Conservation (phyloP, 257 asterid genomes). For the Fraxinus cuspidata region DNA sequence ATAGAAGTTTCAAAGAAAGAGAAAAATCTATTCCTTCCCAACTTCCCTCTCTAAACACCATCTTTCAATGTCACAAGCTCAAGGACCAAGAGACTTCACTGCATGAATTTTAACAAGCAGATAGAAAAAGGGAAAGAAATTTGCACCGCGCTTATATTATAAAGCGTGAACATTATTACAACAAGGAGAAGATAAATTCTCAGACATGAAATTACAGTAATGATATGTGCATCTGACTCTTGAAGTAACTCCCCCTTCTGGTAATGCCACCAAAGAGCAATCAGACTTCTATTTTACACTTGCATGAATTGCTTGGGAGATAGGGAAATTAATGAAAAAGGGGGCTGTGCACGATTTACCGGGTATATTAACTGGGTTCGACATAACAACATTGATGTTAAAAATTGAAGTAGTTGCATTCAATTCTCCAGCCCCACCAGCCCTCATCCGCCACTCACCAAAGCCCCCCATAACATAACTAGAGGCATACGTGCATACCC, state of each 20-base stretch:
- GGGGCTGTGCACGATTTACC: background rate
- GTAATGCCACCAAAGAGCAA: background rate
- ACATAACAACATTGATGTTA: background rate
- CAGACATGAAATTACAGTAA: background rate
- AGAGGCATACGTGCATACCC: no score
- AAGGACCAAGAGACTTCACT: no score
- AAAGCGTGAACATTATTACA: background rate
- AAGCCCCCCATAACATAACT: no score
- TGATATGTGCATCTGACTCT: background rate
- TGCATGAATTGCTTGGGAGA: background rate
- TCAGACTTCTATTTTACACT: background rate
- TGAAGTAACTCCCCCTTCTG: background rate
- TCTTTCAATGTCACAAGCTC: background rate
- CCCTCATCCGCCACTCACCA: no score
- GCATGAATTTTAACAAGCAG: no score
- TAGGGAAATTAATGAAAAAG: background rate
- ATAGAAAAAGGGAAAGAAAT: background rate
- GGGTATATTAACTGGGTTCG: background rate
- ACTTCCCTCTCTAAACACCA: background rate
- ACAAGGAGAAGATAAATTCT: background rate
- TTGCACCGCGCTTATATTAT: background rate
- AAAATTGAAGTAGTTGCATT: background rate
- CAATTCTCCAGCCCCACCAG: background rate
- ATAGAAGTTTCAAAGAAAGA: conserved; percentile 8
- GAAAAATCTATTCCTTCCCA: background rate